A percentile compares a stretch with the other conserved stretches of the same genome.
Evolutionary conservation across 1,284 basidiomycete genomes (phyloP).

Genomic region (Ganoderma lucidum): DNA sequence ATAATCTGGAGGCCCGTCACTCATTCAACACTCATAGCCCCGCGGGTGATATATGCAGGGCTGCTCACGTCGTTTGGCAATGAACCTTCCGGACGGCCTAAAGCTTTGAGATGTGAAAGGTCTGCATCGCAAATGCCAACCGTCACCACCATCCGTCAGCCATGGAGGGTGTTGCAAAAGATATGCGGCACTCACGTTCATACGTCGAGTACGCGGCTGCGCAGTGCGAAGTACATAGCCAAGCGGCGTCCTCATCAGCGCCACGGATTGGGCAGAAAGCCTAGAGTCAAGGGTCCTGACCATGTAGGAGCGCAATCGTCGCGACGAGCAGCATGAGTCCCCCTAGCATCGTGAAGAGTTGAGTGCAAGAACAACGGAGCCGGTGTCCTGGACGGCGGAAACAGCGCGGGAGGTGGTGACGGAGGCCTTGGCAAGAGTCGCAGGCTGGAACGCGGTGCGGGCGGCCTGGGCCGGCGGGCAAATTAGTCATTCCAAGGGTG

Average conservation of each 20-base stretch:
- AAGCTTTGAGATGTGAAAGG: constrained; percentile 75
- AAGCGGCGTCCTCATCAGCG: constrained; percentile 20
- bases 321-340: constrained; percentile 38
- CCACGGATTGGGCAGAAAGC: not conserved
- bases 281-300: constrained; percentile 31
- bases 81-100: constrained; percentile 70
- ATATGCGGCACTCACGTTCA: constrained; percentile 60
- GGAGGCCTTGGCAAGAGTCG: not conserved
- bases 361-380: not conserved
- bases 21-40: constrained; percentile 2
- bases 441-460: not conserved
- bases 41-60: constrained; percentile 5
- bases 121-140: constrained; percentile 52
- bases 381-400: not conserved
- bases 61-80: constrained; percentile 70
- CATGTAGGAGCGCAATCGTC: constrained; percentile 40
- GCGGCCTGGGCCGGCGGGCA: not conserved
- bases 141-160: constrained; percentile 8
- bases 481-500: too few species aligned
- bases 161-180: not conserved
- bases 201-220: constrained; percentile 63
- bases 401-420: not conserved
- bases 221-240: constrained; percentile 31
- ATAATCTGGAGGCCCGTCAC: constrained; percentile 60
- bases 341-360: constrained; percentile 38